A percentile compares a stretch with the other conserved stretches of the same genome.
Conservation (phyloP, 179 eudicot genomes). For the Camellia oleifera region DNA sequence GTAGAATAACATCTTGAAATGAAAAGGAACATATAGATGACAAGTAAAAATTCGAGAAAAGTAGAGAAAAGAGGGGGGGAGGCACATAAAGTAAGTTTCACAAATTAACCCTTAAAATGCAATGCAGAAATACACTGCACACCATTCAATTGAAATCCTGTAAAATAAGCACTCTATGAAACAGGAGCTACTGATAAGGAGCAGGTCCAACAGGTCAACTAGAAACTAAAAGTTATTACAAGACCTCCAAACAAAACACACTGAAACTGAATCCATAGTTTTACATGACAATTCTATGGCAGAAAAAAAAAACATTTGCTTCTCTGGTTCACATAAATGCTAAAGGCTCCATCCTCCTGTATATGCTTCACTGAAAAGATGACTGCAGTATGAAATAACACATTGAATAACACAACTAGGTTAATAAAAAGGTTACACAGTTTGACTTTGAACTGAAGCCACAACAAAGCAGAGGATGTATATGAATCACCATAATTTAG, state of each 20-base stretch:
- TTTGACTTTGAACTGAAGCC: background rate
- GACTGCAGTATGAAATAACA: slow-evolving; percentile 1
- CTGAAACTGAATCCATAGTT: background rate
- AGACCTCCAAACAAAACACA: background rate
- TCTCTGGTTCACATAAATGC: background rate
- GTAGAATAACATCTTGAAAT: no score
- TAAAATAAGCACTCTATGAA: background rate
- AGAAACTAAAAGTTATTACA: background rate
- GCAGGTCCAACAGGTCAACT: background rate
- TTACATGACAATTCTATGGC: background rate
- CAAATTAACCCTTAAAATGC: background rate
- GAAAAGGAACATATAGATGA: no score
- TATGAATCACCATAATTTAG: background rate
- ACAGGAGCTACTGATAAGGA: background rate
- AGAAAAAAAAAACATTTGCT: no score
- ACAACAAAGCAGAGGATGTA: slow-evolving; percentile 2
- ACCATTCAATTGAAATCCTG: background rate
- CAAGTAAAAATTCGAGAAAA: no score
- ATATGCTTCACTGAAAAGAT: background rate
- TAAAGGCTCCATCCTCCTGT: background rate
- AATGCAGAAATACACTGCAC: background rate
- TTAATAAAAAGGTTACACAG: background rate
- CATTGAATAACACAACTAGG: background rate
- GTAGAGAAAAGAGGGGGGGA: background rate
- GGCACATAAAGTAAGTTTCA: background rate